Conservation (phyloP, 1,284 basidiomycete genomes). For the Ganoderma sinense region DNA sequence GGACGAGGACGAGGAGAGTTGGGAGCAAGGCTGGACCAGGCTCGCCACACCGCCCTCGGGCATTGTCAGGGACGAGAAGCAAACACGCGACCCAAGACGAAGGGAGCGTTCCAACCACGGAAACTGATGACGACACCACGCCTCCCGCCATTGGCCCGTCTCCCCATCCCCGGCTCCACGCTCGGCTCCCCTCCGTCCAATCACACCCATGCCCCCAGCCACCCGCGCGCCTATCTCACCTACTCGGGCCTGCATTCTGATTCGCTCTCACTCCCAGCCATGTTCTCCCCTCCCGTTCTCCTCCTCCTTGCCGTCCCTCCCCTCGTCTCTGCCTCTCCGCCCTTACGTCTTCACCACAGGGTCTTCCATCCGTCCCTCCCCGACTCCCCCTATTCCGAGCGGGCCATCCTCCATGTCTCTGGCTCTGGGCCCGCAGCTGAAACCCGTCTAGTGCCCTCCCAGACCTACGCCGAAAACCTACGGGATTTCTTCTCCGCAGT, state of each 20-base stretch:
- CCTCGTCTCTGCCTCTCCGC: conserved; percentile 23
- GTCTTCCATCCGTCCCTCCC: conserved; percentile 48
- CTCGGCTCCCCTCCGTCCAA: conserved; percentile 14
- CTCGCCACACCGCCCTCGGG: not conserved
- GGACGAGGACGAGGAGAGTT: too few relatives aligned
- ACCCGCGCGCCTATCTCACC: conserved; percentile 14
- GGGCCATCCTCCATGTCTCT: conserved; percentile 44
- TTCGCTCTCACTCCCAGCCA: conserved; percentile 25
- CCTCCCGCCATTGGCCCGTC: conserved; percentile 6
- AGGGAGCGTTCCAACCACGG: not conserved
- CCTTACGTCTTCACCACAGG: conserved; percentile 47
- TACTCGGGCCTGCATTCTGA: conserved; percentile 19
- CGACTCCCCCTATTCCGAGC: conserved; percentile 41
- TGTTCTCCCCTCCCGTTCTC: conserved; percentile 32
- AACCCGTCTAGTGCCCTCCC: conserved; percentile 43
- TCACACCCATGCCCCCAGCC: conserved; percentile 1
- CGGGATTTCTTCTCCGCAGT: conserved; percentile 17
- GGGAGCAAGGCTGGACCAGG: not conserved
- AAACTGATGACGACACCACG: conserved; percentile 22
- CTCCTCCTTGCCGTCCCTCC: conserved; percentile 30
- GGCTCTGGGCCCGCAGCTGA: conserved; percentile 26
- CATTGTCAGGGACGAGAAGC: conserved; percentile 11
- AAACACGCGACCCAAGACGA: conserved; percentile 17
- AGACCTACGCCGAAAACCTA: conserved; percentile 47
- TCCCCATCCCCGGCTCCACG: not conserved